Evolutionary conservation across 1,284 basidiomycete genomes (phyloP), one percentile per base, ranked within the genome.

Genomic region (Leccinum fuscescens): DNA sequence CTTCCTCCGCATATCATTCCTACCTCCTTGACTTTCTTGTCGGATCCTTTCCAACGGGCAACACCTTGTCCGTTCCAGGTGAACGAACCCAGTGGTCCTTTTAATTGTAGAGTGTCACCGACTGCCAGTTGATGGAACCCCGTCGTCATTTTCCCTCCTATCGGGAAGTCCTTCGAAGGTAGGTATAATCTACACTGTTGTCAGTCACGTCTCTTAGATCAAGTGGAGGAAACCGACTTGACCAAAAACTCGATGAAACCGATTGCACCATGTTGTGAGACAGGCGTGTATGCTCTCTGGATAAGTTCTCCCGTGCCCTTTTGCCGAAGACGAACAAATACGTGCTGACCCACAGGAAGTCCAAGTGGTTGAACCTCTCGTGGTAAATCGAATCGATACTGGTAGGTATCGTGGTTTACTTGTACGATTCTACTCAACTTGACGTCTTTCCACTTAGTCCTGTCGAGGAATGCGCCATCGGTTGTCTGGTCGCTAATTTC

Each of bases 71-170:
- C 83, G 5, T 77, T 69, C 79, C 83, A 88, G 14, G 78, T 70
- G 69, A 89, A 88, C 1, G 79, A 79, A 0, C 87, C 87, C 3
- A 88, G 71, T 0, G 87, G 88, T 0, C 87, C 88, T 67, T 88
- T 89, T 55, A 88, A 66, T 63, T 88, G 84, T n/a, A 86, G 71
- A 3, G 49, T 64, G 55, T 86, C 83, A 7, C 81, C 85, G 3
- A 82, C 64, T 8, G 69, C 61, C 3, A 89, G 77, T 62, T 80
- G 76, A 54, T 82, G 71, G 63, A 89, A 80, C 1, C 78, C 80
- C 33, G 75, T 76, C 1, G 85, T 80, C 84, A 88, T 86, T 62
- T 80, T 81, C 4, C 87, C 86, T 14, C 86, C 85, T 7, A 64
- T 60, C 0, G 79, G 80, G 60, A 74, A 80, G 20, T 66, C 64